phyloP scores from a whole-genome alignment of 495 filamentous ascomycete species.

The Lepidopterella palustris region DNA sequence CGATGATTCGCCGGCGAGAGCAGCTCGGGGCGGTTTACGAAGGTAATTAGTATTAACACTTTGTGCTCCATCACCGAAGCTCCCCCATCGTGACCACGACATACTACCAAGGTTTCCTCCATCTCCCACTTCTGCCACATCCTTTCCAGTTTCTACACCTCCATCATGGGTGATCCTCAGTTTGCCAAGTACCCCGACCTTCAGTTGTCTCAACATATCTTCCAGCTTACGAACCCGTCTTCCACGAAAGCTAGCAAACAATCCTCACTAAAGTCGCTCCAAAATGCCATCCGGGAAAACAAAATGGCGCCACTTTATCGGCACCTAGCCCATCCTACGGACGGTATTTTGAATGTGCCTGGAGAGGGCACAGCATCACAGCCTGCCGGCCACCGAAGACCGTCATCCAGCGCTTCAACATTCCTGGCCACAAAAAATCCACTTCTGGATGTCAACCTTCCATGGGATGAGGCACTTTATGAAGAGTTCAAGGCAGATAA shows the following conservation, averaged over 20 bases:
- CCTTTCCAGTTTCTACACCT: background rate
- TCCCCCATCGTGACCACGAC: background rate
- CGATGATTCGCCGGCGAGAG: no score
- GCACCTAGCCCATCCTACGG: conserved; percentile 87
- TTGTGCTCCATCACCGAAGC: background rate
- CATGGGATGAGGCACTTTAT: conserved; percentile 88
- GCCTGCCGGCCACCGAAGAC: conserved; percentile 36
- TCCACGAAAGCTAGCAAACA: conserved; percentile 61
- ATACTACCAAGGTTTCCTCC: background rate
- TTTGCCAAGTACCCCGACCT: conserved; percentile 93
- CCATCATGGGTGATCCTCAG: conserved; percentile 90
- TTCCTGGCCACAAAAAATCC: conserved; percentile 62
- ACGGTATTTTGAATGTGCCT: conserved; percentile 75
- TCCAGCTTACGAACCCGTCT: conserved; percentile 87
- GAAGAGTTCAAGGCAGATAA: conserved; percentile 80
- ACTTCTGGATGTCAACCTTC: conserved; percentile 56
- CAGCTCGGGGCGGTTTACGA: no score
- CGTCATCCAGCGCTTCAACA: conserved; percentile 43
- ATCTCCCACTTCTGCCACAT: background rate
- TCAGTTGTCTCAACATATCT: conserved; percentile 90
- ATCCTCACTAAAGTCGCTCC: conserved; percentile 70
- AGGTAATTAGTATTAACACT: no score
- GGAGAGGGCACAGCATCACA: conserved; percentile 64
- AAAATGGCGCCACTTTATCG: conserved; percentile 98
- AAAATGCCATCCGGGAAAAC: conserved; percentile 85